A percentile compares a stretch with the other conserved stretches of the same genome.
Conservation (phyloP, 129 eudicot genomes). For the Tagetes patula region DNA sequence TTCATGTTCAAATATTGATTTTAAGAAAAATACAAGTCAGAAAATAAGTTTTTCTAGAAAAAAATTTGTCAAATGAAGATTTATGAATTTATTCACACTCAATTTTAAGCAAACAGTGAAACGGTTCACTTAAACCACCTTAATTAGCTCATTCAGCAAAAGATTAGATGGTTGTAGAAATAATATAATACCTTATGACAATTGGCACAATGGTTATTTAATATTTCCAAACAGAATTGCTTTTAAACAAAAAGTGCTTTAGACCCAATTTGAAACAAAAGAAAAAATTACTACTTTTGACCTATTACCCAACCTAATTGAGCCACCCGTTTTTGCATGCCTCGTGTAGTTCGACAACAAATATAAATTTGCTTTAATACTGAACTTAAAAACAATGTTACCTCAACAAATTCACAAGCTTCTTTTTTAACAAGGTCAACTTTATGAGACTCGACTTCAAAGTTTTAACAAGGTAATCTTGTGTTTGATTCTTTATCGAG, state of each 20-base stretch:
- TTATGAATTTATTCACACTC: background rate
- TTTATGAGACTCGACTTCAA: constrained; percentile 54
- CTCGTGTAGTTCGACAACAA: background rate
- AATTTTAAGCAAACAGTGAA: background rate
- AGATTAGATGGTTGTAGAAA: background rate
- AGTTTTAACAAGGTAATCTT: constrained; percentile 52
- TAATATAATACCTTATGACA: background rate
- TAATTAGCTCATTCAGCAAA: background rate
- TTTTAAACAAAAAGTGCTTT: background rate
- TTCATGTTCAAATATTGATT: no score
- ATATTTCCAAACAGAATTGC: background rate
- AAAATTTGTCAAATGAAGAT: background rate
- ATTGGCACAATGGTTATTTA: background rate
- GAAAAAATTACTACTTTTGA: background rate
- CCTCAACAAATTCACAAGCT: constrained; percentile 67
- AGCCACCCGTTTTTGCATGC: constrained; percentile 3
- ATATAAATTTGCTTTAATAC: background rate
- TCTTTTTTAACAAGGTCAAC: constrained; percentile 63
- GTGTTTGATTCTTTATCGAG: constrained; percentile 42
- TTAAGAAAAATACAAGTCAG: background rate
- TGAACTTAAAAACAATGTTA: constrained; percentile 17
- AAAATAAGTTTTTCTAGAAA: background rate
- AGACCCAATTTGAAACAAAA: background rate
- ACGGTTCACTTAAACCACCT: background rate
- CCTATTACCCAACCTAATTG: background rate